Base-by-base conservation (phyloP, 106 monocot species). In the Dactylorhiza incarnata region DNA sequence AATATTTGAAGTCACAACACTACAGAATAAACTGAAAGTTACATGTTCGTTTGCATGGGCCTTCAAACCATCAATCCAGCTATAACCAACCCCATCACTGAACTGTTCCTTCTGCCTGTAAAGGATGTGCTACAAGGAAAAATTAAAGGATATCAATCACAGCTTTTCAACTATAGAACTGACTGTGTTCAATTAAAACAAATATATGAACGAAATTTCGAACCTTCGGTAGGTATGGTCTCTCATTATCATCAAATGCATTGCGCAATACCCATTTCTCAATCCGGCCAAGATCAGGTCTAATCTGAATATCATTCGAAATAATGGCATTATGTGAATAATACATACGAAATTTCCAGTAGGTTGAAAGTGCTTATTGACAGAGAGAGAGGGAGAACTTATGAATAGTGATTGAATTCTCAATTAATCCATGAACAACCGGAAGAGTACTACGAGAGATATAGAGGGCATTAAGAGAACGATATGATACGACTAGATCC, bases 51-150 rank as follows among this genome's bases (percentile, higher is more conserved):
- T 89, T 74, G 94, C 97, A 81, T 99, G 94, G 70, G 86, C 91
- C 77, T 91, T 99, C 80, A 99, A 88, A 45, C 97, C 97, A 83
- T 94, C 97, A 76, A 99, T 99, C 97, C 97, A 99, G 79, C 94
- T 94, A 55, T 99, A 99, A 9, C 97, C 97, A 12, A 99, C 97
- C 48, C 97, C 97, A 81, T 94, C 97, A 73, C 97, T 99, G 71
- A 94, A 99, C 70, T 99, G 97, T 68, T 99, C 97, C 83, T 99
- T 99, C 77, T 99, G 97, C 76, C 97, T 79, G 88, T 99, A 99
- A 48, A 99, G 74, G n/a, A 99, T 99, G 80, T 99, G 97, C 97
- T 99, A 54, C 51, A 81, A 10, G 19, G 43, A 77, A 10, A 75
- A 48, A 26, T 81, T 62, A 48, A 19, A 23, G 43, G 20, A 86